Evolutionary conservation across 495 filamentous ascomycete species (phyloP), one percentile per base, ranked within the genome.

Genomic region (Rhypophila decipiens): DNA sequence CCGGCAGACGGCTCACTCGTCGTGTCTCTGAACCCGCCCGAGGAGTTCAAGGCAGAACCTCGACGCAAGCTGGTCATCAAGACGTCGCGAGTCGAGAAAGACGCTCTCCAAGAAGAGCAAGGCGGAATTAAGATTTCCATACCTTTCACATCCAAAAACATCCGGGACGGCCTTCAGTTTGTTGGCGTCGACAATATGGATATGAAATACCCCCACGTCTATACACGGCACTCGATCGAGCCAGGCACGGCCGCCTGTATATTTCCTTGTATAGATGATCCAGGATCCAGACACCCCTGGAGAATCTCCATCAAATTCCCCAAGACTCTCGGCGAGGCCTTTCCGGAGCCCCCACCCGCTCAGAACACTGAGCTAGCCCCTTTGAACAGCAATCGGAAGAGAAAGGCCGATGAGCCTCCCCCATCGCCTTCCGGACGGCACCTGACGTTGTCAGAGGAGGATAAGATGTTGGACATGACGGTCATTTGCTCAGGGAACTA

Each of bases 251-350:
- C 88, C 4, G 90, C 80, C 45, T 85, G 84, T 56, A 77, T 96
- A 10, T 97, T 97, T 55, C 93, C 93, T 9, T 96, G 90, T 53
- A 72, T 96, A 20, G 94, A 97, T 60, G 86, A 95, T 59, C 74
- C 82, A 4, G 75, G 77, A 21, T 79, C 86, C 24, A 78, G 88
- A 45, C 91, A 83, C 60, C 80, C 79, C 1, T 99, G 90, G 90
- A 89, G 89, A 44, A 68, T 99, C 20, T 84, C 83, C 2, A 84
- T 98, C 49, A 90, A 82, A 35, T 90, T 83, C 54, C 86, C 91
- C 11, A 80, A 82, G 49, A 93, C 88, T 0, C 67, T 98, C 5
- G 88, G 88, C 10, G 90, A 93, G 68, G 82, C 87, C n/a, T 83
- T 90, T 40, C 68, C 68, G 38, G 73, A 62, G 38, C 63, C 66